These are phyloP conservation scores for Elasticomyces elasticus DNA, from an alignment of 495 filamentous ascomycete genomes.

Conservation along the genomic window DNA sequence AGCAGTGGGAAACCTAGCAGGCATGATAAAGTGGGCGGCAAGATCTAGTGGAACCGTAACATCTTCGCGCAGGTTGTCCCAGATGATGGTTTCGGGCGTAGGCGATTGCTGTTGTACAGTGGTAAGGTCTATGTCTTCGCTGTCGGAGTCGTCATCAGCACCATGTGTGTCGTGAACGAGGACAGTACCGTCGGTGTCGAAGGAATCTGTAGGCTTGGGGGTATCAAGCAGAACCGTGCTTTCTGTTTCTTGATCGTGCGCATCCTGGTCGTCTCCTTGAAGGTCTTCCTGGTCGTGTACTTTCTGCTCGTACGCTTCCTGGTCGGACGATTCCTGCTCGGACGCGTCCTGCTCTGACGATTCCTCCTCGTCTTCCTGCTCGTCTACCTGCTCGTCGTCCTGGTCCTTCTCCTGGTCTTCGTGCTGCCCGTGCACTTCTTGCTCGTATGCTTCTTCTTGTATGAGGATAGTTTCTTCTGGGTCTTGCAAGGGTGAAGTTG, in stretches of 20 bases:
- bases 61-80: constrained; percentile 14
- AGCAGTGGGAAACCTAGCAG: background rate
- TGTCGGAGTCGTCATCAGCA: background rate
- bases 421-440: background rate
- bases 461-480: constrained; percentile 14
- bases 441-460: background rate
- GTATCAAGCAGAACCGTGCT: no score
- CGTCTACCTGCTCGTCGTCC: background rate
- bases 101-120: background rate
- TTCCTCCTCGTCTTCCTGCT: background rate
- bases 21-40: background rate
- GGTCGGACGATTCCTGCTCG: no score
- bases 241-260: no score
- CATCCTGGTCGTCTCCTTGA: no score
- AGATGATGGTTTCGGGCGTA: constrained; percentile 12
- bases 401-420: no score
- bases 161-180: background rate
- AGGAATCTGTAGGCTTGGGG: background rate
- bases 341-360: no score
- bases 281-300: no score
- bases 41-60: constrained; percentile 14
- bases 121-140: background rate
- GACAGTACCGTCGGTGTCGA: constrained; percentile 13
- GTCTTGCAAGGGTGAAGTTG: background rate
- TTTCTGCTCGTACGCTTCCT: no score